Evolutionary conservation across 2,329 filamentous ascomycete genomes (phyloP).

Genomic region (Arthrobotrys musiformis): DNA sequence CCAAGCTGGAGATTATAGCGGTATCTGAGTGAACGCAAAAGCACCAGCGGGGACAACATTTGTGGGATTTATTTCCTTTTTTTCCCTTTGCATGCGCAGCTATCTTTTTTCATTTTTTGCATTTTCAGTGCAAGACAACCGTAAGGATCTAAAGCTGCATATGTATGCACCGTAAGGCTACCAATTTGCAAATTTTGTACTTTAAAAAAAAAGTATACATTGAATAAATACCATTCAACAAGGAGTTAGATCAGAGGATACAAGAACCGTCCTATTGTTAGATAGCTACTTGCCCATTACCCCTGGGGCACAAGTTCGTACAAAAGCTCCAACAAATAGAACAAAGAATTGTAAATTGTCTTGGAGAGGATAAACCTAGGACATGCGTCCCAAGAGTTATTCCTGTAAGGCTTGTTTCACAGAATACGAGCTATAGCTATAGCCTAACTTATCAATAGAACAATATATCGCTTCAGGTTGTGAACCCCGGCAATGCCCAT

Average conservation of each 20-base stretch:
- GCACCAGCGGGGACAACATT: background rate
- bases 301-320: background rate
- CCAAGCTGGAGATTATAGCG: constrained; percentile 28
- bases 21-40: constrained; percentile 1
- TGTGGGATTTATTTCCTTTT: background rate
- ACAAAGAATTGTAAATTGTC: background rate
- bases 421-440: background rate
- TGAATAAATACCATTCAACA: background rate
- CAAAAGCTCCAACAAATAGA: background rate
- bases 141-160: constrained; percentile 3
- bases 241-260: no score
- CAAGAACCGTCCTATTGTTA: no score
- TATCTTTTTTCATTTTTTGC: background rate
- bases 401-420: constrained; percentile 32
- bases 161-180: background rate
- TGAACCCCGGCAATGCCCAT: background rate
- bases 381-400: background rate
- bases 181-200: background rate
- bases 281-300: no score
- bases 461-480: background rate
- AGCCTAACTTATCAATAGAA: background rate
- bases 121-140: background rate
- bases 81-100: background rate
- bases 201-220: background rate
- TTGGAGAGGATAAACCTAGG: background rate